Evolutionary conservation across 495 filamentous ascomycete species (phyloP).

Genomic region (Penicillium samsonianum): DNA sequence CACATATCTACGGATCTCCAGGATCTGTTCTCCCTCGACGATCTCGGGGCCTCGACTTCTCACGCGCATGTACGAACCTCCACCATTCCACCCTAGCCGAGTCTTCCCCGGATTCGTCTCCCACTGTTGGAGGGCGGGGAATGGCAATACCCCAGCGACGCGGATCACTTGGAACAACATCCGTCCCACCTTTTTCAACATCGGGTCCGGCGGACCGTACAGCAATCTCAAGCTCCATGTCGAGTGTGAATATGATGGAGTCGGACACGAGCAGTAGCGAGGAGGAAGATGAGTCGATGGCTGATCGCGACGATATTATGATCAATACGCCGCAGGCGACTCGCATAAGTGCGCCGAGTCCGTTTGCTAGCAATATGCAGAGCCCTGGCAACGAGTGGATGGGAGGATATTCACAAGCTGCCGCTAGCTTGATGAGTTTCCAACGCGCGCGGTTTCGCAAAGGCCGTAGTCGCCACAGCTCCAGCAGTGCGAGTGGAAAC

Average conservation of each 20-base stretch:
- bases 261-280: constrained; percentile 75
- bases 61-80: constrained; percentile 89
- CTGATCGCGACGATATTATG: constrained; percentile 79
- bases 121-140: constrained; percentile 75
- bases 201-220: constrained; percentile 62
- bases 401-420: constrained; percentile 64
- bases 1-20: constrained; percentile 79
- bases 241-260: constrained; percentile 77
- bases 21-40: constrained; percentile 82
- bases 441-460: constrained; percentile 63
- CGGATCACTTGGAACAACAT: constrained; percentile 48
- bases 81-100: constrained; percentile 94
- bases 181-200: constrained; percentile 40
- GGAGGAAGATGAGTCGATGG: constrained; percentile 74
- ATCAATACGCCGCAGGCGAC: constrained; percentile 57
- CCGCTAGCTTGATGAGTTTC: constrained; percentile 73
- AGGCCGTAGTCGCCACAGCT: constrained; percentile 62
- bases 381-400: constrained; percentile 60
- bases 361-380: constrained; percentile 45
- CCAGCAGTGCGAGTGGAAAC: constrained; percentile 69
- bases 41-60: constrained; percentile 86
- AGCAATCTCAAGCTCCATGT: constrained; percentile 78
- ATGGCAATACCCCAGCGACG: constrained; percentile 74
- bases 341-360: constrained; percentile 45
- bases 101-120: constrained; percentile 91